Percentiles rank a stretch among this genome's conserved stretches.
Conservation (phyloP, 2,329 filamentous ascomycete genomes). For the Hypoxylon sp. region DNA sequence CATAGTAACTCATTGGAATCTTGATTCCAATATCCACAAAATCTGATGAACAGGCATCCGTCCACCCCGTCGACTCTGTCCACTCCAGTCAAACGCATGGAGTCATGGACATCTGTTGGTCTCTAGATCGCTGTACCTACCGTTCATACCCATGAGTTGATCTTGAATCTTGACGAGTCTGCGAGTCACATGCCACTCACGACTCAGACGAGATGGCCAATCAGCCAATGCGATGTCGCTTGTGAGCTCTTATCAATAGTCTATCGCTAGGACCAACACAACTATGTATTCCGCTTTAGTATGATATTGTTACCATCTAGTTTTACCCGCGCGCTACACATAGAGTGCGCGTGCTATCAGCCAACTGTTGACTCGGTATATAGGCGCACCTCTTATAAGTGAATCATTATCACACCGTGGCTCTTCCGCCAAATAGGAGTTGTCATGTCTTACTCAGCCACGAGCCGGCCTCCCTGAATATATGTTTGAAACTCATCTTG, state of each 20-base stretch:
- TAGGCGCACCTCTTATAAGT: not conserved
- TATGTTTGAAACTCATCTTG: not conserved
- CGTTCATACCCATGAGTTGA: not conserved
- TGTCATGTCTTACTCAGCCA: not conserved
- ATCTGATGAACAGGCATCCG: not conserved
- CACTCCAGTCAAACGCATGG: not conserved
- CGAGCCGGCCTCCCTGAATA: not conserved
- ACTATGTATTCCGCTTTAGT: not conserved
- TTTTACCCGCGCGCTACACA: conserved; percentile 1
- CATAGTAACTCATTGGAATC: too few relatives aligned
- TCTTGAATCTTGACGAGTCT: not conserved
- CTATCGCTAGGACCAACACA: not conserved
- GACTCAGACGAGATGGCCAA: not conserved
- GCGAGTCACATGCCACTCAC: not conserved
- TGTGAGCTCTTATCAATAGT: not conserved
- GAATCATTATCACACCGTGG: not conserved
- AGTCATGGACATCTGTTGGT: not conserved
- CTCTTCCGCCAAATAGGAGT: not conserved
- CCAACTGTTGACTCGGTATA: not conserved
- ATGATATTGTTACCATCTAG: not conserved
- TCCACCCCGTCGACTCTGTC: too few relatives aligned
- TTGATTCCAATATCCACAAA: too few relatives aligned
- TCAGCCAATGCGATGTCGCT: not conserved
- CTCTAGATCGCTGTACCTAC: not conserved
- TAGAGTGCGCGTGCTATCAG: not conserved